Conservation (phyloP, 257 asterid genomes). For the Solanum habrochaites region DNA sequence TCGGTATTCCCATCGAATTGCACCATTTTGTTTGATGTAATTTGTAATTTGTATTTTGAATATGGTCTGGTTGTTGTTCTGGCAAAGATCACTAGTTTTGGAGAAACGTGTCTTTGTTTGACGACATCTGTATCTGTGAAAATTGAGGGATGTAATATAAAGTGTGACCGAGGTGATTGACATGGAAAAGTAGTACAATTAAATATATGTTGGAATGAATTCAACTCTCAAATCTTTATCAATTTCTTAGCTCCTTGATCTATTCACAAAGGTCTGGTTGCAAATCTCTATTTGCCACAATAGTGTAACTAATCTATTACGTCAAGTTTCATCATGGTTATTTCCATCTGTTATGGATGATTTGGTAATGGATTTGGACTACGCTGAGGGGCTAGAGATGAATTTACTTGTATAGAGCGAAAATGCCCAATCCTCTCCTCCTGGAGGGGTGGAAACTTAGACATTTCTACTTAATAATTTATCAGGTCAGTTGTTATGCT, state of each 20-base stretch:
- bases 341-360: neutral
- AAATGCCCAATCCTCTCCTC: neutral
- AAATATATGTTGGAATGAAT: neutral
- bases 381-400: neutral
- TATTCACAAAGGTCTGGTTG: neutral
- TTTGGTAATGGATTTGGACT: neutral
- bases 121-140: neutral
- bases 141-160: neutral
- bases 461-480: neutral
- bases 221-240: neutral
- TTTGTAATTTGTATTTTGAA: neutral
- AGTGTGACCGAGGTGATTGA: neutral
- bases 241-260: neutral
- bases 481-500: neutral
- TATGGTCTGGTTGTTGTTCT: neutral
- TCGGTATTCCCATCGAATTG: neutral
- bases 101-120: neutral
- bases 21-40: neutral
- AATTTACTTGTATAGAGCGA: neutral
- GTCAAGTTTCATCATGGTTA: neutral
- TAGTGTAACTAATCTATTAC: neutral
- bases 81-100: neutral
- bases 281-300: neutral
- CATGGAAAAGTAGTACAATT: neutral
- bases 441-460: neutral